Evolutionary conservation across 257 asterid species (phyloP).

Genomic region (Ophiorrhiza pumila): DNA sequence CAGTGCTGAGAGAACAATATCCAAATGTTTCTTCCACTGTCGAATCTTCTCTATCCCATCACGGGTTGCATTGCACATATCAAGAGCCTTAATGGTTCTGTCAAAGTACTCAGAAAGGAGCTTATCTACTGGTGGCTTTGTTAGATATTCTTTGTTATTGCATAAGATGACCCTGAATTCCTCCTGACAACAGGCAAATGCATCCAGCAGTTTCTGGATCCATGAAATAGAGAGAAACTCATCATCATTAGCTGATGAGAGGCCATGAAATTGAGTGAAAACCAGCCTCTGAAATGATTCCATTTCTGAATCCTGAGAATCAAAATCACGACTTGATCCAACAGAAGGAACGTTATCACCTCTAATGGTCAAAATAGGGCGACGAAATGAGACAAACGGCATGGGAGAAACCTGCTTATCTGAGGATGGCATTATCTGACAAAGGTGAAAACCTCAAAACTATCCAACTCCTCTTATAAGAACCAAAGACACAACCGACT

Average conservation of each 20-base stretch:
- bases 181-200: conserved; percentile 57
- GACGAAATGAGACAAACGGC: conserved; percentile 82
- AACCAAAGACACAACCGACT: background rate
- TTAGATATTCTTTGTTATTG: conserved; percentile 41
- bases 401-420: conserved; percentile 50
- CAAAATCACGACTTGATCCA: conserved; percentile 46
- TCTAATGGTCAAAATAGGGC: conserved; percentile 55
- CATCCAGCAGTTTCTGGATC: conserved; percentile 67
- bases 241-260: conserved; percentile 42
- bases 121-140: conserved; percentile 53
- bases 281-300: conserved; percentile 61
- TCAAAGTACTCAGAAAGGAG: conserved; percentile 65
- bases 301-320: conserved; percentile 26
- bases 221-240: conserved; percentile 83
- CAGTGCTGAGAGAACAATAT: conserved; percentile 61
- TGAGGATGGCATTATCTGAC: conserved; percentile 65
- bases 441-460: conserved; percentile 25
- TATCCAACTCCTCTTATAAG: conserved; percentile 14
- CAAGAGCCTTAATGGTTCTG: conserved; percentile 75
- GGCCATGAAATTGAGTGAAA: conserved; percentile 49
- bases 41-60: conserved; percentile 80
- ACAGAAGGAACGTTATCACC: conserved; percentile 58
- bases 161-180: conserved; percentile 45
- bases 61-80: conserved; percentile 79
- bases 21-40: conserved; percentile 75